Evolutionary conservation across 2,329 filamentous ascomycete species (phyloP), one percentile per base, ranked within the genome.

Genomic region (Neurospora sp.): DNA sequence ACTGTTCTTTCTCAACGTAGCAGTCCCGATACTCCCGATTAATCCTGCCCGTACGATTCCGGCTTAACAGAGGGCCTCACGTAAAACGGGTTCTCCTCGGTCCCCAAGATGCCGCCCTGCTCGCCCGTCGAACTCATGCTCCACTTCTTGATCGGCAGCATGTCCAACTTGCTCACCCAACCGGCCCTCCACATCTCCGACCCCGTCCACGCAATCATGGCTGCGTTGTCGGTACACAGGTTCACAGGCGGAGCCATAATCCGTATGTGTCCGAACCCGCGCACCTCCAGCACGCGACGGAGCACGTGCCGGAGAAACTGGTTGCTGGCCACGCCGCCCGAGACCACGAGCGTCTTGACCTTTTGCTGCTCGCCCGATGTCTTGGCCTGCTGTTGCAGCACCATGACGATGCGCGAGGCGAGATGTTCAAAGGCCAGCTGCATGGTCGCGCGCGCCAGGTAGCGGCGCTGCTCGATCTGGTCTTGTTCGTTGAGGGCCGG

Each of bases 181-280:
- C 95, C 94, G 0, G 87, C 88, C 79, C 91, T 86, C 77, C 87
- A 97, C 94, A 99, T 97, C 81, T 98, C 94, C 74, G 94, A 86
- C 0, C 91, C 96, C 0, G 94, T 85, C 95, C 96, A 98, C 1
- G 91, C 95, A 78, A 98, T 94, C 96, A 99, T 99, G 66, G 93
- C 92, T 12, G 96, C 96, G 79, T 99, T 98, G 77, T 99, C 96
- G 0, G 93, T 97, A 77, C 96, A 98, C 68, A 95, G 84, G 57
- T 84, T 83, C 10, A 87, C 80, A 2, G 93, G 93, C n/a, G 96
- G 95, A 69, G 91, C 91, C 38, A 90, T 80, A 8, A 97, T 79
- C 11, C 84, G 75, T 37, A 96, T 78, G 73, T 87, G 75, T 0
- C 77, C 77, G 76, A 88, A 90, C 0, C 92, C 92, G 62, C 91